Conservation (phyloP, 495 filamentous ascomycete species). For the Penicillium desertorum region DNA sequence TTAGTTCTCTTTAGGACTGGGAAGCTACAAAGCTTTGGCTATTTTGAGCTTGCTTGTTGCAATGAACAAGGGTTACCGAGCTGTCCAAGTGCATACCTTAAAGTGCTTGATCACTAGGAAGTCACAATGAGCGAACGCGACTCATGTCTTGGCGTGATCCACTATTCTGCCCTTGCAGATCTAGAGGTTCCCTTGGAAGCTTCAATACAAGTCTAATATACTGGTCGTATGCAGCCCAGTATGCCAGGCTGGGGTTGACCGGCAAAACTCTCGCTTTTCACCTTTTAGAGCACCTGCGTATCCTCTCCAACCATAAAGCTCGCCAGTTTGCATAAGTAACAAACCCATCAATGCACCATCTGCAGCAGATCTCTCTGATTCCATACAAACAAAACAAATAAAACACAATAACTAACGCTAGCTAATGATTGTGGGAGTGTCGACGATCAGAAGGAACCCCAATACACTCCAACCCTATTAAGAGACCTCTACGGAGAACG, state of each 20-base stretch:
- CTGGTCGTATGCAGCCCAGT: background rate
- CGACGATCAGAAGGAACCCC: background rate
- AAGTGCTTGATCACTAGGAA: background rate
- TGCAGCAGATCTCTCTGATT: background rate
- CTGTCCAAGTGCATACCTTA: background rate
- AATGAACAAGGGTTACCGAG: no score
- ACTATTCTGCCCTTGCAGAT: background rate
- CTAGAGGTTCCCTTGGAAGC: background rate
- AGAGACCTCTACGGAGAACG: no score
- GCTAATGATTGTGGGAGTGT: background rate
- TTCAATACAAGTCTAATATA: background rate
- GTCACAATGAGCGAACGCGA: background rate
- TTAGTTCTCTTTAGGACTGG: no score
- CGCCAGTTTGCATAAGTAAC: background rate
- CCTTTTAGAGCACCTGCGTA: no score
- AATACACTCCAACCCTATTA: background rate
- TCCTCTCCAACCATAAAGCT: no score
- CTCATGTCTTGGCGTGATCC: background rate
- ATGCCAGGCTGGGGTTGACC: background rate
- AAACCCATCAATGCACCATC: background rate
- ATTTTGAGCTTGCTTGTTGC: background rate
- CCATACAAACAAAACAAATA: background rate
- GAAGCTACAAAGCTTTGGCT: background rate
- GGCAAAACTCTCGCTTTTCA: no score
- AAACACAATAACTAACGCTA: background rate